Evolutionary conservation across 148 eudicot genomes (phyloP).

Genomic region (Simmondsia chinensis): DNA sequence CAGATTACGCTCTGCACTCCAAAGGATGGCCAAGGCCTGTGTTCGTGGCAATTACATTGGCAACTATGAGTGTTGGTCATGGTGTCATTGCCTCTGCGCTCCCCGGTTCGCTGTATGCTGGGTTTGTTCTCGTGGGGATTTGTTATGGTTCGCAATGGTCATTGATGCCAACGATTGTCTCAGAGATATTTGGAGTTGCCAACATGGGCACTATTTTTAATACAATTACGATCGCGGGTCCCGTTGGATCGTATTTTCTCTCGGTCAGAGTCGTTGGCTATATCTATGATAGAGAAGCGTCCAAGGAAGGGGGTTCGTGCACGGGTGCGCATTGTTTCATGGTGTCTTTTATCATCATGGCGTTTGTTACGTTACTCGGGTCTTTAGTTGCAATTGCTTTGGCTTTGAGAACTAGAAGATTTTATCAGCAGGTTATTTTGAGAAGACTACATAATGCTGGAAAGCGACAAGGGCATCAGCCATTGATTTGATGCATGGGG

Average conservation of each 20-base stretch:
- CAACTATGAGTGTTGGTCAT: constrained; percentile 49
- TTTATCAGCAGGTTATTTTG: constrained; percentile 29
- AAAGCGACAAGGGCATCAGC: constrained; percentile 2
- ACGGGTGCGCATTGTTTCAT: constrained; percentile 45
- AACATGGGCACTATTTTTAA: constrained; percentile 73
- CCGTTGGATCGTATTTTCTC: constrained; percentile 62
- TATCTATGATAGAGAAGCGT: constrained; percentile 51
- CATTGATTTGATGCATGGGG: too few relatives aligned
- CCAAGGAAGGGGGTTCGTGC: constrained; percentile 29
- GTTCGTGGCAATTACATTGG: constrained; percentile 51
- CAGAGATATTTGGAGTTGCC: constrained; percentile 59
- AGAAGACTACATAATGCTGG: constrained; percentile 15
- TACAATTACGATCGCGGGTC: constrained; percentile 54
- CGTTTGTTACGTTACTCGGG: constrained; percentile 38
- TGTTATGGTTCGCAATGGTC: constrained; percentile 75
- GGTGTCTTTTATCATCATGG: constrained; percentile 58
- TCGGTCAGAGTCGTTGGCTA: constrained; percentile 62
- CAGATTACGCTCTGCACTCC: constrained; percentile 45
- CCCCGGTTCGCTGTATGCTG: constrained; percentile 50
- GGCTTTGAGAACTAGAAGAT: constrained; percentile 36
- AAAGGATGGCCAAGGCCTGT: constrained; percentile 55
- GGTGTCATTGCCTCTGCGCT: constrained; percentile 49
- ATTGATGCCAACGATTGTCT: constrained; percentile 66
- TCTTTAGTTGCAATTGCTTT: constrained; percentile 34
- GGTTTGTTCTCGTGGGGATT: constrained; percentile 53